Evolutionary conservation across 441 rosid genomes (phyloP), one percentile per base, ranked within the genome.

Genomic region (Erodium texanum): DNA sequence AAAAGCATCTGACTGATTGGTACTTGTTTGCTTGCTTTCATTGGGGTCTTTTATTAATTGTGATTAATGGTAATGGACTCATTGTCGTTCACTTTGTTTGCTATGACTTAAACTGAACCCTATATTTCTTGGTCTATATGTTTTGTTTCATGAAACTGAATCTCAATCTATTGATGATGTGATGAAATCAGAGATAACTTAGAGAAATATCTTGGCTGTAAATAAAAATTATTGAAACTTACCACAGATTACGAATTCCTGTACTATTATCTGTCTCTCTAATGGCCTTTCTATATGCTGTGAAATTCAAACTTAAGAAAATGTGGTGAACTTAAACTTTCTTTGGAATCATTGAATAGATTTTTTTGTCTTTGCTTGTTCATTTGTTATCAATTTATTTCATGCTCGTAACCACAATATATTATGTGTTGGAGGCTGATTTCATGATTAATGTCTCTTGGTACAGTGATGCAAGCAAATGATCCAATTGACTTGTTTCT

Each of bases 401-500:
- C 62, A 22, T 66, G 8, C 24, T 45, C 20, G 12, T 41, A 12
- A 58, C 38, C 71, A 63, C 29, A 43, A 8, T 74, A 8, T 74
- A 24, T 27, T 19, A 27, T 27, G 12, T 66, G 2, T 36, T 59
- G 48, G 62, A 16, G 27, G 16, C 64, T 65, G 66, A 20, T 1
- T 16, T 38, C 18, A n/a, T 52, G 29, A 64, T 38, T 32, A 58
- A 38, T 68, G 64, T 77, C 64, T 66, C 32, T 69, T 74, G 70
- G 43, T 77, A 79, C 89, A 89, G 96, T 93, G 36, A 77, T 93
- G 89, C 87, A 80, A 75, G 84, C 87, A 75, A 83, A 72, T 74
- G 96, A 88, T 12, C 89, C 96, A 0, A 82, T 87, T 52, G 95
- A 93, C 78, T 82, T 93, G 74, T 74, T 89, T 67, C 78, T 93